Percentiles rank a stretch among this genome's conserved stretches.
phyloP scores from a whole-genome alignment of 257 asterid genomes.

The Catharanthus roseus region DNA sequence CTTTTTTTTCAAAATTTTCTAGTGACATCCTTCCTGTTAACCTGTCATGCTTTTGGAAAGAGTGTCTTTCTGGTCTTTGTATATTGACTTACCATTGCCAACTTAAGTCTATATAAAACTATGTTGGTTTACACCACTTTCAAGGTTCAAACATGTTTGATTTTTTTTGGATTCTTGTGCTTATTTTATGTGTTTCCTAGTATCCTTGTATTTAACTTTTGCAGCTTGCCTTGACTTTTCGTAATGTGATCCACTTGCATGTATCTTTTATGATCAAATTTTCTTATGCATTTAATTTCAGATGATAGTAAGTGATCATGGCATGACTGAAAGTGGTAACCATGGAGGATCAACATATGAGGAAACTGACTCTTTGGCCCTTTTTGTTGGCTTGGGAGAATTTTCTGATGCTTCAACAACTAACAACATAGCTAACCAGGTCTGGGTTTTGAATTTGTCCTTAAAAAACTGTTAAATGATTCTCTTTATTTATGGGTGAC shows the following conservation, averaged over 20 bases:
- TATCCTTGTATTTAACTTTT: background rate
- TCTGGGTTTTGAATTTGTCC: conserved; percentile 20
- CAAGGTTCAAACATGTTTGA: background rate
- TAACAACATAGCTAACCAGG: conserved; percentile 61
- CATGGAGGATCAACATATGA: conserved; percentile 91
- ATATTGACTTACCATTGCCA: background rate
- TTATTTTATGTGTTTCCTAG: background rate
- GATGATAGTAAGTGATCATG: conserved; percentile 91
- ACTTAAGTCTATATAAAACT: background rate
- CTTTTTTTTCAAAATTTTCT: background rate
- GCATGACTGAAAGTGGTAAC: conserved; percentile 87
- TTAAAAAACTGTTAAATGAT: conserved; percentile 6
- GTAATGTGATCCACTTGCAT: background rate
- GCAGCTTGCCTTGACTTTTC: background rate
- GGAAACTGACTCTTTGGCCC: conserved; percentile 90
- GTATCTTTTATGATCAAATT: conserved; percentile 2
- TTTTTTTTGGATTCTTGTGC: background rate
- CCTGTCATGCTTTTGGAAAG: background rate
- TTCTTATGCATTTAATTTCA: conserved; percentile 31
- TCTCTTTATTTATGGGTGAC: background rate
- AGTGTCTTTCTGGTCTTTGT: background rate
- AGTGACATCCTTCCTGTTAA: background rate
- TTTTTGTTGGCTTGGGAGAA: conserved; percentile 50
- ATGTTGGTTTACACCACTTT: background rate
- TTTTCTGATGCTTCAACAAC: conserved; percentile 23